phyloP scores from a whole-genome alignment of 306 rosid genomes.

The Fragaria iinumae region DNA sequence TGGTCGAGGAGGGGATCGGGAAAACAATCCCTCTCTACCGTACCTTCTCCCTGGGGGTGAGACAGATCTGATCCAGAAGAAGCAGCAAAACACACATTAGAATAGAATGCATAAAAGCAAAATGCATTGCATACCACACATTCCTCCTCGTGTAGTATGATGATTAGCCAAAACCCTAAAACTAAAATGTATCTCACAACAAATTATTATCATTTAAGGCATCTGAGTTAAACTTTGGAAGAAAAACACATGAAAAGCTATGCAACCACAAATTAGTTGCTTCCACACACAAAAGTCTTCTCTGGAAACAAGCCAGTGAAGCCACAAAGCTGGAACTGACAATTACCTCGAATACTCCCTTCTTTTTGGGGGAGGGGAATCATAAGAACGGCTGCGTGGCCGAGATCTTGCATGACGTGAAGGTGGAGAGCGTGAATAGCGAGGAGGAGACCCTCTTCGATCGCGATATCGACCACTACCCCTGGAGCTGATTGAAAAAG shows the following conservation, averaged over 20 bases:
- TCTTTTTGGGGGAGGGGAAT: slow-evolving; percentile 67
- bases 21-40: slow-evolving; percentile 61
- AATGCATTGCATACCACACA: background rate
- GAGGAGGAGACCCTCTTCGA: slow-evolving; percentile 85
- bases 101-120: background rate
- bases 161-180: background rate
- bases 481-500: slow-evolving; percentile 26
- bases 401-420: slow-evolving; percentile 66
- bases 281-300: background rate
- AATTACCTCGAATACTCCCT: slow-evolving; percentile 78
- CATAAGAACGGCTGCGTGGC: slow-evolving; percentile 63
- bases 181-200: background rate
- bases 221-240: background rate
- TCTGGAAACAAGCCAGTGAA: background rate
- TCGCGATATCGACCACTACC: slow-evolving; percentile 58
- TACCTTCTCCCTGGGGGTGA: slow-evolving; percentile 71
- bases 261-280: background rate
- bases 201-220: background rate
- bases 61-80: slow-evolving; percentile 49
- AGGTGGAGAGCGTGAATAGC: slow-evolving; percentile 73
- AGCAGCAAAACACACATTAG: background rate
- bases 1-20: slow-evolving; percentile 50
- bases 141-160: background rate
- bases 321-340: background rate
- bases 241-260: background rate